A percentile compares a stretch with the other conserved stretches of the same genome.
phyloP scores from a whole-genome alignment of 495 filamentous ascomycete genomes.

The Pseudevernia furfuracea region DNA sequence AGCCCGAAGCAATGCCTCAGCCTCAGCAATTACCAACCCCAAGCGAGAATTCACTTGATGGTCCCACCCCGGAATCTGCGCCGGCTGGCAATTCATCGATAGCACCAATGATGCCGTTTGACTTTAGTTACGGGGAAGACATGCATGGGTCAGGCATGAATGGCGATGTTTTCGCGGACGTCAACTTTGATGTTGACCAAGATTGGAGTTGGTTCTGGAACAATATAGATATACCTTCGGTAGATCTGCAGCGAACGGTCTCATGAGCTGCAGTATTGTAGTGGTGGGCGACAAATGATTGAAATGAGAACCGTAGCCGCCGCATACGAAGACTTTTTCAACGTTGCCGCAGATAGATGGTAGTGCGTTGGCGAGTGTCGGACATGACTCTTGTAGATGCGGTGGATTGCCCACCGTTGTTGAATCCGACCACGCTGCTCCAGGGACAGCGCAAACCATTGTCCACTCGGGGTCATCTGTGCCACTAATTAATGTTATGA shows the following conservation, averaged over 20 bases:
- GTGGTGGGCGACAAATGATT: too few relatives aligned
- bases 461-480: too few relatives aligned
- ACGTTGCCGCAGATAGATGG: too few relatives aligned
- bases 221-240: slow-evolving; percentile 17
- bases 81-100: background rate
- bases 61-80: background rate
- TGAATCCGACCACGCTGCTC: too few relatives aligned
- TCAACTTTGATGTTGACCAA: slow-evolving; percentile 36
- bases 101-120: background rate
- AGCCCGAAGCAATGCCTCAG: background rate
- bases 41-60: slow-evolving; percentile 2
- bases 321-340: too few relatives aligned
- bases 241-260: background rate
- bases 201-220: slow-evolving; percentile 39
- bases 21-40: slow-evolving; percentile 17
- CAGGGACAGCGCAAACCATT: too few relatives aligned
- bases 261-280: background rate
- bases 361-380: too few relatives aligned
- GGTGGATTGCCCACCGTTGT: too few relatives aligned
- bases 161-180: slow-evolving; percentile 26
- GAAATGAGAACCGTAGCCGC: too few relatives aligned
- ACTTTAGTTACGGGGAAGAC: background rate
- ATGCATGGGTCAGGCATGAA: background rate
- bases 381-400: too few relatives aligned
- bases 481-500: too few relatives aligned